These are phyloP conservation scores for Candida broadrunensis DNA, from an alignment of 805 yeast genomes.

Conservation along the genomic window DNA sequence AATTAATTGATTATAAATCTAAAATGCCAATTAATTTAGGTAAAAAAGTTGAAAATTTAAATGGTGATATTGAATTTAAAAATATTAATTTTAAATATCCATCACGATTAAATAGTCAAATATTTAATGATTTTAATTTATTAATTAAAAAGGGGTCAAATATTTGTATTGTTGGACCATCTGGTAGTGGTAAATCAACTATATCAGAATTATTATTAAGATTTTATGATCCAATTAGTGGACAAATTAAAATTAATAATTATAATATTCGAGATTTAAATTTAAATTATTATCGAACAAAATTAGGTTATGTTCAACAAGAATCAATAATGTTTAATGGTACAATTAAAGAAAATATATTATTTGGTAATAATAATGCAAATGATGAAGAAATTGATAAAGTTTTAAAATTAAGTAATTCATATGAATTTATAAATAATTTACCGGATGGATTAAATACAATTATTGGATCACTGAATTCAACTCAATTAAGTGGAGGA, in stretches of 20 bases:
- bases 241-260: constrained; percentile 63
- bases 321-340: constrained; percentile 91
- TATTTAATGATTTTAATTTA: constrained; percentile 61
- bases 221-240: constrained; percentile 75
- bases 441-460: constrained; percentile 86
- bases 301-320: constrained; percentile 88
- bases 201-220: constrained; percentile 75
- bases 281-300: constrained; percentile 67
- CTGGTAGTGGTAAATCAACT: constrained; percentile 94
- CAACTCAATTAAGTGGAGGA: constrained; percentile 86
- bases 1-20: constrained; percentile 76
- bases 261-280: constrained; percentile 62
- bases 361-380: constrained; percentile 63
- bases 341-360: constrained; percentile 75
- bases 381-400: constrained; percentile 55
- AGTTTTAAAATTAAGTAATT: constrained; percentile 72
- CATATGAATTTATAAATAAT: constrained; percentile 60
- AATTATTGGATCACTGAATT: constrained; percentile 66
- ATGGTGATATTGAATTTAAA: constrained; percentile 60
- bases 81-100: constrained; percentile 77
- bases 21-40: constrained; percentile 69
- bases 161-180: constrained; percentile 93
- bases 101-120: constrained; percentile 67
- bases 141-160: constrained; percentile 76
- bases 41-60: constrained; percentile 33